Base-by-base conservation (phyloP, 306 rosid genomes). In the Benincasa hispida region DNA sequence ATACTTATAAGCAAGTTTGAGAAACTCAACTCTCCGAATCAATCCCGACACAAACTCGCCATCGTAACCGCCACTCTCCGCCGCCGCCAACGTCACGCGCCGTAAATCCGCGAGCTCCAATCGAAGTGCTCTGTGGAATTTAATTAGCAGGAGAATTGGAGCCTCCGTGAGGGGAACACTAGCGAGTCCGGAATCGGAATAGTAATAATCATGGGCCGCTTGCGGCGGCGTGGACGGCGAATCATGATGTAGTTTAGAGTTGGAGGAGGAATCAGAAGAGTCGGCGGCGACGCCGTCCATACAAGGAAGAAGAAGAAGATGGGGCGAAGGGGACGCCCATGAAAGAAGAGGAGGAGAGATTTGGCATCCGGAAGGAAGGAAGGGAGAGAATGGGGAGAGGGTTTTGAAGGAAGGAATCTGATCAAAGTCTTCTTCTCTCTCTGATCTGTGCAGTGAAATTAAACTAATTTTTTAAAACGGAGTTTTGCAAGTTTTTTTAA, bases 81-180 rank as follows among this genome's bases (percentile, higher is more conserved):
- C 76, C 82, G 85, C 90, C 62, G 81, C 85, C 62, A 79, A 74
- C 18, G 86, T 86, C 10, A 77, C 47, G 18, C 62, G 74, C 12
- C 82, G 92, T 68, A 92, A 91, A 13, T 76, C 74, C 13, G 84
- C 79, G 21, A 94, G 87, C 79, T 94, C 97, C 8, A 85, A 81
- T 25, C 87, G 97, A 30, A 92, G 11, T 70, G 97, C 96, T 83
- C 84, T 65, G 78, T 92, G 97, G 57, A 91, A 89, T 68, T 83
- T 89, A 72, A 94, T 86, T 18, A 92, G 87, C 10, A 92, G 11
- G 56, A 91, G 92, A 67, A 90, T 81, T 3, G 97, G 96, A 66
- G 91, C 80, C 27, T 91, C 85, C 13, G 74, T 62, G 27, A 91
- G 81, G 22, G 28, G 69, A 73, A 82, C 78, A 25, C 67, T 66